Evolutionary conservation across 768 basidiomycete genomes (phyloP).

Genomic region (Gymnopilus dilepis): DNA sequence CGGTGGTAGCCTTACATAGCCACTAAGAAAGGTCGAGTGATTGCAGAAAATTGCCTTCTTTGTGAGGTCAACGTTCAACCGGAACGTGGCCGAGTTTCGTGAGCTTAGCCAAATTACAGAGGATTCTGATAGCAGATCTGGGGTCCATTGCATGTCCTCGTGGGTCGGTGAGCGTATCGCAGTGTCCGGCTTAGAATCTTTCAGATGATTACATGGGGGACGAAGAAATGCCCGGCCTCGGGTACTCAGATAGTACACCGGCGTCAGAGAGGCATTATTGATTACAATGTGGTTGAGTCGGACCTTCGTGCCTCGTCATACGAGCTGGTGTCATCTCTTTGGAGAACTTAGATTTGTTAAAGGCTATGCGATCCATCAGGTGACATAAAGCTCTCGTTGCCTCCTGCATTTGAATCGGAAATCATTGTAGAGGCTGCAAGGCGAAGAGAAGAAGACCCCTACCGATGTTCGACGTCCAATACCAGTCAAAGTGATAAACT

Average conservation of each 20-base stretch:
- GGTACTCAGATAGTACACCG: not conserved
- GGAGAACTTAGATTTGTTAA: too few relatives aligned
- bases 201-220: not conserved
- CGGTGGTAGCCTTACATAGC: not conserved
- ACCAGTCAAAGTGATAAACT: too few relatives aligned
- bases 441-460: too few relatives aligned
- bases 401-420: too few relatives aligned
- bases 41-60: not conserved
- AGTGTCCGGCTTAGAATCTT: not conserved
- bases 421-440: too few relatives aligned
- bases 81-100: slow-evolving; percentile 4
- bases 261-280: not conserved
- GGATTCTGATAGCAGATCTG: slow-evolving; percentile 5
- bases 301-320: slow-evolving; percentile 6
- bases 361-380: too few relatives aligned
- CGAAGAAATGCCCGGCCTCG: not conserved
- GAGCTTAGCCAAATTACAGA: too few relatives aligned
- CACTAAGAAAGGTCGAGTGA: not conserved
- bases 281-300: not conserved
- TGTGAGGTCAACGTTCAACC: not conserved
- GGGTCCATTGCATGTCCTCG: slow-evolving; percentile 7
- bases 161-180: not conserved
- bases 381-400: too few relatives aligned
- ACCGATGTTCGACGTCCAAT: too few relatives aligned
- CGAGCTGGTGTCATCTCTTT: too few relatives aligned